Evolutionary conservation across 192 early-diverging fungal genomes (phyloP).

Genomic region (Coemansia sp.): DNA sequence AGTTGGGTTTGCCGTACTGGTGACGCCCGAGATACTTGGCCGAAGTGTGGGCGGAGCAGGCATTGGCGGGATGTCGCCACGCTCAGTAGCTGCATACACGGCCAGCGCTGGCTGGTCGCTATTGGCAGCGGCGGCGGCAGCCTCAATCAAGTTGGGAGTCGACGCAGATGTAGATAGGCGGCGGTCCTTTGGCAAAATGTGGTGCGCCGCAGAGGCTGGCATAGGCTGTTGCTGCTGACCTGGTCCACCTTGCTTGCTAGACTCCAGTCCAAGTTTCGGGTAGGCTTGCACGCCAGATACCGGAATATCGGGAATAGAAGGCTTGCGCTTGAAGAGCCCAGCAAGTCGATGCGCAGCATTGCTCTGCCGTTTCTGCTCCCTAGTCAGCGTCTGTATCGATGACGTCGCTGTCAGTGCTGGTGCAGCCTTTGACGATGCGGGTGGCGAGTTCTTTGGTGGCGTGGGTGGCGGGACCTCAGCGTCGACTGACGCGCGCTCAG

Average conservation of each 20-base stretch:
- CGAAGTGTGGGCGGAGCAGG: conserved; percentile 47
- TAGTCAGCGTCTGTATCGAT: conserved; percentile 26
- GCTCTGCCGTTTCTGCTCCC: conserved; percentile 53
- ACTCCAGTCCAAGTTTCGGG: conserved; percentile 7
- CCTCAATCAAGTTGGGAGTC: conserved; percentile 51
- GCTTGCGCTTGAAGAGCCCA: conserved; percentile 52
- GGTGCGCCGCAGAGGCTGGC: neutral
- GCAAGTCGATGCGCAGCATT: conserved; percentile 48
- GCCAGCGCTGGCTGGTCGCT: conserved; percentile 47
- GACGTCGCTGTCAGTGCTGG: neutral
- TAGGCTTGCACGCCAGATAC: conserved; percentile 21
- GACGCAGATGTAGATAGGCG: conserved; percentile 52
- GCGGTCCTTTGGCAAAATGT: conserved; percentile 33
- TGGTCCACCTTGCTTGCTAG: conserved; percentile 1
- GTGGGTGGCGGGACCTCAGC: conserved; percentile 32
- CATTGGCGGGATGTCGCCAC: conserved; percentile 55
- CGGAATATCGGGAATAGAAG: conserved; percentile 50
- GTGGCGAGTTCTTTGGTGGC: conserved; percentile 37
- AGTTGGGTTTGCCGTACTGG: neutral
- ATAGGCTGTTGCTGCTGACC: conserved; percentile 18
- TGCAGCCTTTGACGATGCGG: conserved; percentile 12
- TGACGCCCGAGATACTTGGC: conserved; percentile 25
- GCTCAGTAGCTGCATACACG: conserved; percentile 48
- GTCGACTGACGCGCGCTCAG: neutral
- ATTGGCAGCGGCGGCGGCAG: conserved; percentile 43